Base-by-base conservation (phyloP, 169 alveolate species). In the Cryptosporidium sp. region DNA sequence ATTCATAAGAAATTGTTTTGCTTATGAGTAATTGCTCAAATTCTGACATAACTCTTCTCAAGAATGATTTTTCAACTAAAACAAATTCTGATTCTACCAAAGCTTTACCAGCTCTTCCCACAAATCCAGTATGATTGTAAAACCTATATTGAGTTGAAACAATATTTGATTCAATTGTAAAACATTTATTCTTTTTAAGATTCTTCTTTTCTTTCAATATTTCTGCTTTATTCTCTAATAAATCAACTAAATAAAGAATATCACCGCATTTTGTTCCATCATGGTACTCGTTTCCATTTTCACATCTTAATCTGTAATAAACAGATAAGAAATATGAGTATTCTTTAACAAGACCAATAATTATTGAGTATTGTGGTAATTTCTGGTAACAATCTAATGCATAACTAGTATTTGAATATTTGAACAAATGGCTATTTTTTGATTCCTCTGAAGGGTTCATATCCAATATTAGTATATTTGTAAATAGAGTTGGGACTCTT, bases 251-350 rank as follows among this genome's bases (percentile, higher is more conserved):
- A 33, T 56, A 73, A 7, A 31, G 70, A 29, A 42, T 52, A 53
- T 73, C 85, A 5, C 85, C 85, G 29, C 85, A 73, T 31, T 48
- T 73, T 9, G 85, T 23, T 18, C 85, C 85, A 31, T 73, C 85
- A 52, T 73, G 42, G 51, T 73, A 73, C 6, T 73, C 85, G 42
- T 73, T 70, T 6, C 51, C 56, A 39, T 48, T 29, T 4, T 73
- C 85, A 58, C 85, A 73, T 35, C 52, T 73, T 16, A 73, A 48
- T 31, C 69, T 48, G n/a, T 73, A 73, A 29, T 33, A 73, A 14
- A 31, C 29, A 8, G 70, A 56, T 18, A 73, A 33, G 31, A 73
- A 73, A 39, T 73, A 73, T 29, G 85, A 48, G 44, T 73, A 73
- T 56, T 73, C 85, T 7, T 58, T 73, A 29, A 51, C 10, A 12